phyloP scores from a whole-genome alignment of 2,329 filamentous ascomycete species.

The Pseudogymnoascus sp. region DNA sequence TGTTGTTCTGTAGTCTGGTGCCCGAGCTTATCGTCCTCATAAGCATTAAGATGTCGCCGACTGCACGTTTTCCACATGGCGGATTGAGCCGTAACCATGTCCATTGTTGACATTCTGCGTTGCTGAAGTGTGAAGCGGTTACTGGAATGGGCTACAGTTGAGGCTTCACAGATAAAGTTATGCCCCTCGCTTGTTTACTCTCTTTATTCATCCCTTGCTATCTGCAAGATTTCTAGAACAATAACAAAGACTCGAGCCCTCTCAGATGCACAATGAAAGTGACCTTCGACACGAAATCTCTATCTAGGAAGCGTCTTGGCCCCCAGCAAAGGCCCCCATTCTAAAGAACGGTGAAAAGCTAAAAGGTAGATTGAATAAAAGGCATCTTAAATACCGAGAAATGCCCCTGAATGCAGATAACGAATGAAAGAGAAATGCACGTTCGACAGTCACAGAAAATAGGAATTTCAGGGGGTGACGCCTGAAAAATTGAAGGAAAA shows the following conservation, averaged over 20 bases:
- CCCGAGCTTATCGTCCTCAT: background rate
- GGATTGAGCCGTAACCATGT: background rate
- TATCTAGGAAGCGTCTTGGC: background rate
- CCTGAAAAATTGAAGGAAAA: background rate
- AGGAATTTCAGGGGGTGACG: background rate
- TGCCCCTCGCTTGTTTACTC: background rate
- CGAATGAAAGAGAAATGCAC: background rate
- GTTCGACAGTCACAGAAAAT: background rate
- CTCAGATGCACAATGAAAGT: background rate
- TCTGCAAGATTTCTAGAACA: background rate
- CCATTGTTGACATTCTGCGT: too few species aligned
- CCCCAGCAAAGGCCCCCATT: background rate
- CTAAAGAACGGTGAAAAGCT: background rate
- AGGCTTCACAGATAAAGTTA: background rate
- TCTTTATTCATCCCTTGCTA: background rate
- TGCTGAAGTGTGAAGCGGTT: background rate
- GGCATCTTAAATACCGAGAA: background rate
- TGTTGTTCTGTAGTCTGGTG: background rate
- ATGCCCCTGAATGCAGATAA: background rate
- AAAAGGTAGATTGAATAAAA: background rate
- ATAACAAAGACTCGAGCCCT: background rate
- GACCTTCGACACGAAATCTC: background rate
- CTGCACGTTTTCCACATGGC: background rate
- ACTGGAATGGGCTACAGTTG: background rate
- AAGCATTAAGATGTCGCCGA: background rate